These are phyloP conservation scores for Chaetomiaceae sp. DNA, from an alignment of 2,329 filamentous ascomycete genomes.

Conservation along the genomic window DNA sequence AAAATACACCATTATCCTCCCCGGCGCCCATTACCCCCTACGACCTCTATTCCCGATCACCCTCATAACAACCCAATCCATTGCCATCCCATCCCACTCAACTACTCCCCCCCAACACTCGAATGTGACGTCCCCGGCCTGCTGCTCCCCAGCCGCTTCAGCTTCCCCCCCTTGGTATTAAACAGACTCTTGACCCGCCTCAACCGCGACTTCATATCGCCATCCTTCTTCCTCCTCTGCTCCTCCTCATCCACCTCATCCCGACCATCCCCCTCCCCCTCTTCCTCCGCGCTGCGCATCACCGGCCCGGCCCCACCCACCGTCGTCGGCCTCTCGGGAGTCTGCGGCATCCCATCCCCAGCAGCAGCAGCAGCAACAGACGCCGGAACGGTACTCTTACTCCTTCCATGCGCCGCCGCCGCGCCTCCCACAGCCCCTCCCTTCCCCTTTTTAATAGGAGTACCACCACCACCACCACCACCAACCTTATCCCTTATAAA, in stretches of 20 bases:
- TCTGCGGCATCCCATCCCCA: slow-evolving; percentile 11
- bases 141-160: slow-evolving; percentile 28
- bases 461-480: slow-evolving; percentile 16
- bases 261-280: slow-evolving; percentile 10
- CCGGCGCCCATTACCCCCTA: too few species aligned
- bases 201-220: slow-evolving; percentile 67
- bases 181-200: slow-evolving; percentile 68
- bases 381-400: slow-evolving; percentile 25
- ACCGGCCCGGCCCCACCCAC: slow-evolving; percentile 17
- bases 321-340: slow-evolving; percentile 17
- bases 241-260: slow-evolving; percentile 46
- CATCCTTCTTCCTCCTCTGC: slow-evolving; percentile 55
- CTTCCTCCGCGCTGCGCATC: slow-evolving; percentile 10
- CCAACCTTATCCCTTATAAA: slow-evolving; percentile 41
- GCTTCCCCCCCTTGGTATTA: slow-evolving; percentile 58
- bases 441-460: too few species aligned
- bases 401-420: slow-evolving; percentile 26
- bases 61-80: not conserved
- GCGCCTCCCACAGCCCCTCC: too few species aligned
- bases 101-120: slow-evolving; percentile 12
- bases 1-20: too few species aligned
- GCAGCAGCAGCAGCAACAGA: not conserved
- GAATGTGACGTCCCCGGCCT: slow-evolving; percentile 26
- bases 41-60: too few species aligned
- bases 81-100: not conserved